Conservation (phyloP, 441 rosid genomes). For the Flueggea neowawraea region DNA sequence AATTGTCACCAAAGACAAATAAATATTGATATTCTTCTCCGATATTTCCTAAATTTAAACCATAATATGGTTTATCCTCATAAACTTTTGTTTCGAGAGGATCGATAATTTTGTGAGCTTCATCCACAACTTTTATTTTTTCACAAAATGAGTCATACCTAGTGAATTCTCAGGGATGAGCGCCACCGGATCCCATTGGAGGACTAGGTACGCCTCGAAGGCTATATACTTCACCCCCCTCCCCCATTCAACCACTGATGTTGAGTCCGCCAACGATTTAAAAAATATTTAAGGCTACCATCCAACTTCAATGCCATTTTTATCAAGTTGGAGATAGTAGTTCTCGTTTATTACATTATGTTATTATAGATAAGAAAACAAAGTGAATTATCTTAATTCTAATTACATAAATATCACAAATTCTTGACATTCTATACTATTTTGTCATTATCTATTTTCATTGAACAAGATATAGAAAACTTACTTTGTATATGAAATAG, state of each 20-base stretch:
- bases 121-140: neutral
- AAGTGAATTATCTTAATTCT: too few species aligned
- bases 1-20: too few species aligned
- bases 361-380: too few species aligned
- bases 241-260: slow-evolving; percentile 14
- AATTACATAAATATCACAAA: too few species aligned
- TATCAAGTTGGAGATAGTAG: slow-evolving; percentile 5
- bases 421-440: too few species aligned
- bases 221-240: slow-evolving; percentile 21
- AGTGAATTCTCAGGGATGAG: neutral
- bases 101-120: neutral
- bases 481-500: neutral
- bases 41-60: too few species aligned
- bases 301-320: neutral
- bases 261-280: neutral
- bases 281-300: slow-evolving; percentile 13
- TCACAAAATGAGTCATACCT: neutral
- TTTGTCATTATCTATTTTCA: too few species aligned
- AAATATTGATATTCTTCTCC: too few species aligned
- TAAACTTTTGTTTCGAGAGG: neutral
- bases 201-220: slow-evolving; percentile 7
- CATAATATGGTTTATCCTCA: neutral
- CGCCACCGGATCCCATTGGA: slow-evolving; percentile 13
- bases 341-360: slow-evolving; percentile 6
- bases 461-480: neutral